Conservation (phyloP, 164 flowering plant species). For the Vitis rotundifolia region DNA sequence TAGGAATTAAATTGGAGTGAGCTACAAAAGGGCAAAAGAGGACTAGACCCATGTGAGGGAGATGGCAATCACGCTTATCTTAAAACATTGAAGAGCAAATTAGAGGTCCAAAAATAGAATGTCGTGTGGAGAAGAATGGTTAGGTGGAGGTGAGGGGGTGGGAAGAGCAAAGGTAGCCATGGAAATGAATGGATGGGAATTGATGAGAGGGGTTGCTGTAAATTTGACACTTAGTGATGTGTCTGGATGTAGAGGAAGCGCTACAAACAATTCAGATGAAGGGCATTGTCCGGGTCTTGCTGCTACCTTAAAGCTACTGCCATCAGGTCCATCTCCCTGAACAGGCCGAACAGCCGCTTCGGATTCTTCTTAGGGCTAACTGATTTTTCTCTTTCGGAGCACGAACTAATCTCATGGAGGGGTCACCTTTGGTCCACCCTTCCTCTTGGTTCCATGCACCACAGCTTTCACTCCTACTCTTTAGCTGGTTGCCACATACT, state of each 20-base stretch:
- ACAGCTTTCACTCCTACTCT: too few species aligned
- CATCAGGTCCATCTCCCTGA: slow-evolving; percentile 1
- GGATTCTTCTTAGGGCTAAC: slow-evolving; percentile 20
- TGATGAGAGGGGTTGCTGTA: neutral
- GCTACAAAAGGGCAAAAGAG: too few species aligned
- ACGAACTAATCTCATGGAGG: neutral
- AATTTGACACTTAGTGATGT: slow-evolving; percentile 7
- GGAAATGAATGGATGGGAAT: neutral
- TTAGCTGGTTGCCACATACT: too few species aligned
- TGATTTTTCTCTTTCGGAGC: neutral
- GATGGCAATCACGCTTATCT: too few species aligned
- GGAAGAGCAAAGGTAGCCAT: neutral
- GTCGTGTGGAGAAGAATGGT: slow-evolving; percentile 3
- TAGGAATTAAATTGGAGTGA: too few species aligned
- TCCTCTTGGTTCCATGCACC: neutral
- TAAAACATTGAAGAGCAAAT: neutral
- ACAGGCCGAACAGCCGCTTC: slow-evolving; percentile 1
- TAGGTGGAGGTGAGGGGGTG: slow-evolving; percentile 6
- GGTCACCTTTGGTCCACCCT: slow-evolving; percentile 5
- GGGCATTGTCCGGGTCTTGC: slow-evolving; percentile 1
- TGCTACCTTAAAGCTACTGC: slow-evolving; percentile 11
- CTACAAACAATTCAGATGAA: neutral
- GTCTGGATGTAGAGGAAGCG: slow-evolving; percentile 5
- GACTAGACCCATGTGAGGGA: too few species aligned
- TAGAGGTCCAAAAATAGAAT: slow-evolving; percentile 2